A percentile compares a stretch with the other conserved stretches of the same genome.
Evolutionary conservation across 352 stramenopile genomes (phyloP).

Genomic region (Phytophthora fragariae): DNA sequence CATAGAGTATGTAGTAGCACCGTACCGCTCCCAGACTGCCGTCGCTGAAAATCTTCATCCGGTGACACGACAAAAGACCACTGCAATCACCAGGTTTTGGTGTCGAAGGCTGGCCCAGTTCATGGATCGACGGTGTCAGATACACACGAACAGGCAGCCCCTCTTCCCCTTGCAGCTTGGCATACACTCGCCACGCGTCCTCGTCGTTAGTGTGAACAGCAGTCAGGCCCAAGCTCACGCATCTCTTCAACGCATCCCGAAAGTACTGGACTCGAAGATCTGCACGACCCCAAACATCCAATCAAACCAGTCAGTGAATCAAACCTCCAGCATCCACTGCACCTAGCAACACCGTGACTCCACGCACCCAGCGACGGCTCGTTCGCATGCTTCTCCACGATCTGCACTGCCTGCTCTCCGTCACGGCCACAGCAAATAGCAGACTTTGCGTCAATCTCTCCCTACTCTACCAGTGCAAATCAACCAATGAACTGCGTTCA

Average conservation of each 20-base stretch:
- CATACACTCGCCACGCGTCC: conserved; percentile 83
- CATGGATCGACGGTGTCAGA: conserved; percentile 74
- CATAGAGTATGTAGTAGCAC: not conserved
- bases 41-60: conserved; percentile 92
- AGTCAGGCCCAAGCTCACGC: conserved; percentile 81
- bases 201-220: conserved; percentile 90
- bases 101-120: conserved; percentile 56
- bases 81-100: conserved; percentile 49
- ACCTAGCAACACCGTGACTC: not conserved
- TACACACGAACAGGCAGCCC: conserved; percentile 81
- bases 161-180: conserved; percentile 62
- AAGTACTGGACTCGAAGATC: conserved; percentile 73
- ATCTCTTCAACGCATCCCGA: conserved; percentile 64
- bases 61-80: conserved; percentile 79
- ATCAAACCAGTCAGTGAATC: not conserved
- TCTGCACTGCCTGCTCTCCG: conserved; percentile 59
- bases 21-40: conserved; percentile 85
- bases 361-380: conserved; percentile 68
- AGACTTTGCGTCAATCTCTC: not conserved
- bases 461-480: not conserved
- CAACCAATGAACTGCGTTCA: not conserved
- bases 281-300: conserved; percentile 14
- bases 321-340: not conserved
- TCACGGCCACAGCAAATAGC: conserved; percentile 1
- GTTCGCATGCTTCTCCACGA: conserved; percentile 77